Evolutionary conservation across 257 asterid genomes (phyloP).

Genomic region (Echium plantagineum): DNA sequence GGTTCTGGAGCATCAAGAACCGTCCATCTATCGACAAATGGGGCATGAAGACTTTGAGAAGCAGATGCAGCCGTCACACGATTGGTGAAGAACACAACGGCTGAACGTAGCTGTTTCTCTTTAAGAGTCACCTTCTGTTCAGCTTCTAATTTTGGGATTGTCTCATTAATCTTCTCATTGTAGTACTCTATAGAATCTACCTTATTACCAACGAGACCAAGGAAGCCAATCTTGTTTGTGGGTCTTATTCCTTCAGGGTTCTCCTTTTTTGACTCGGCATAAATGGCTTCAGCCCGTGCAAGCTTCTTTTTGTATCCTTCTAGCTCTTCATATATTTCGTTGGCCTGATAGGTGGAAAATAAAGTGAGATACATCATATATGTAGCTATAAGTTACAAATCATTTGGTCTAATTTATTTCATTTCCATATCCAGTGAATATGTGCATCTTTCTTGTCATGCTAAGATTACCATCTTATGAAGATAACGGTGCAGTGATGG

Average conservation of each 20-base stretch:
- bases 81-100: slow-evolving; percentile 66
- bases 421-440: too few species aligned
- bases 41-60: slow-evolving; percentile 66
- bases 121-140: slow-evolving; percentile 64
- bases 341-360: slow-evolving; percentile 35
- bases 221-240: slow-evolving; percentile 52
- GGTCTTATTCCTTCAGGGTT: slow-evolving; percentile 66
- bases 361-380: background rate
- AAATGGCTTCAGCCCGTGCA: slow-evolving; percentile 54
- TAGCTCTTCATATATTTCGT: slow-evolving; percentile 58
- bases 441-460: too few species aligned
- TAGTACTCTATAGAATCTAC: slow-evolving; percentile 79
- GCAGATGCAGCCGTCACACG: slow-evolving; percentile 81
- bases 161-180: slow-evolving; percentile 47
- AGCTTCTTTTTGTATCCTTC: slow-evolving; percentile 78
- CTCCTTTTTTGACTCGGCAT: slow-evolving; percentile 33
- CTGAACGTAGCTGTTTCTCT: slow-evolving; percentile 65
- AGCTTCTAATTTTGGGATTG: slow-evolving; percentile 45
- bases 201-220: slow-evolving; percentile 63
- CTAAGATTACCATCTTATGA: too few species aligned
- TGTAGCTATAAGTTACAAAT: background rate
- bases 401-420: too few species aligned
- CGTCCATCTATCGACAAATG: slow-evolving; percentile 64
- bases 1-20: slow-evolving; percentile 76
- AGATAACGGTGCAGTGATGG: background rate